Conservation (phyloP, 768 basidiomycete species). For the Hygrocybe punicea region DNA sequence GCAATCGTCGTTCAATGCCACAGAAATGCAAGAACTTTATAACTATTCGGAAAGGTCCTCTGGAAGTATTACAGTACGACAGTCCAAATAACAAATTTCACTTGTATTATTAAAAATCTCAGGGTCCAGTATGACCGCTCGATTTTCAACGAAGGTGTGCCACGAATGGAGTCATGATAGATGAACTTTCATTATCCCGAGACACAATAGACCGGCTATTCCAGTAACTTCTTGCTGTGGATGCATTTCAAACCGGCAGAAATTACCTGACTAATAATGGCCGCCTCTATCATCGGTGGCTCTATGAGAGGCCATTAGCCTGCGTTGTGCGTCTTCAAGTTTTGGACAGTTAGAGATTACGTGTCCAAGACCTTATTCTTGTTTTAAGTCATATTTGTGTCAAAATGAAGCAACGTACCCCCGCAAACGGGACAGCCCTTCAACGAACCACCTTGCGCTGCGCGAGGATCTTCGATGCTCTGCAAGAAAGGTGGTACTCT, state of each 20-base stretch:
- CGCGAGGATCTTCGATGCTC: constrained; percentile 87
- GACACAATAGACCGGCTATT: constrained; percentile 66
- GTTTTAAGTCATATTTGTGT: neutral
- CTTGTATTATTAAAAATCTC: no score
- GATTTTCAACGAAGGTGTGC: no score
- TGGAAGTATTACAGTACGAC: neutral
- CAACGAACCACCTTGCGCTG: constrained; percentile 68
- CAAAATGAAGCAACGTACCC: constrained; percentile 44
- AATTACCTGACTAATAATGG: constrained; percentile 27
- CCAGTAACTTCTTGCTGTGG: constrained; percentile 49
- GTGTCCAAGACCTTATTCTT: constrained; percentile 78
- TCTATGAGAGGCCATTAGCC: constrained; percentile 87
- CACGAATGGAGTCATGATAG: no score
- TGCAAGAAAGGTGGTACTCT: constrained; percentile 93
- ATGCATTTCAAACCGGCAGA: constrained; percentile 42
- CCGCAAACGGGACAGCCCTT: constrained; percentile 96
- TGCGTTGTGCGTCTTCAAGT: constrained; percentile 85
- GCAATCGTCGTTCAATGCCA: constrained; percentile 19
- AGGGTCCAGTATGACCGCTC: no score
- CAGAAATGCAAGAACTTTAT: constrained; percentile 29
- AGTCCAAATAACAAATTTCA: neutral
- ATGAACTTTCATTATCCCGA: constrained; percentile 41
- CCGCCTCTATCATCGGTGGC: constrained; percentile 64
- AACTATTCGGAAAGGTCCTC: no score
- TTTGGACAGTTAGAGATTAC: constrained; percentile 95